Conservation (phyloP, 2,329 filamentous ascomycete species). For the Penicillium digitatum region DNA sequence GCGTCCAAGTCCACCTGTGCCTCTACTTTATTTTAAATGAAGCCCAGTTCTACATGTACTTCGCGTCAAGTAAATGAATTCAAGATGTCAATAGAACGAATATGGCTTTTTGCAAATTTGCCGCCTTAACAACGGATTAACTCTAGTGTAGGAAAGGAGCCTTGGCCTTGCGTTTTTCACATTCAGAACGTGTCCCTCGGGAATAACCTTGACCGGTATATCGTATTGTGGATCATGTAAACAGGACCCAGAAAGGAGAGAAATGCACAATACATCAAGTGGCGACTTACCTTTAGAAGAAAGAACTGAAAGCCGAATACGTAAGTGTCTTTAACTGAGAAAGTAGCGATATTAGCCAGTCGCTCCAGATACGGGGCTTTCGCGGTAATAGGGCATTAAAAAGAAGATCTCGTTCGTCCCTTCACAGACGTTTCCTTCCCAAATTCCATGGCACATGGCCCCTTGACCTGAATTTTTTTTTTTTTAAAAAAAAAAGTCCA, state of each 20-base stretch:
- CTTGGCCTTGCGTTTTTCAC: not conserved
- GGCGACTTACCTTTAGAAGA: not conserved
- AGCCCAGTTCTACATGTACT: not conserved
- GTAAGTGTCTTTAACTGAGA: not conserved
- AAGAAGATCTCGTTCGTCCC: not conserved
- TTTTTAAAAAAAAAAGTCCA: no score
- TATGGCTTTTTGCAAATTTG: not conserved
- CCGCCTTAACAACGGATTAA: not conserved
- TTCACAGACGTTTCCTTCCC: not conserved
- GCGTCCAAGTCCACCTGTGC: not conserved
- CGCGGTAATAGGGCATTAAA: not conserved
- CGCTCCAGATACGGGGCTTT: constrained; percentile 2
- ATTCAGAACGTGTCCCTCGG: not conserved
- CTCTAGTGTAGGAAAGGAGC: constrained; percentile 1
- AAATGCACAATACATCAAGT: not conserved
- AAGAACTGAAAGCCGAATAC: not conserved
- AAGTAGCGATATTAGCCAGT: not conserved
- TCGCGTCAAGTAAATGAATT: not conserved
- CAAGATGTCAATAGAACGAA: not conserved
- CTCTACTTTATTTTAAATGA: not conserved
- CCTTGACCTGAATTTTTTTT: not conserved
- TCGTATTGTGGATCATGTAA: not conserved
- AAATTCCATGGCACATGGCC: not conserved
- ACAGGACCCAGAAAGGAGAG: not conserved
- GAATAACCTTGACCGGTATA: not conserved